These are phyloP conservation scores for Gossypium raimondii DNA, from an alignment of 345 rosid species.

Conservation along the genomic window DNA sequence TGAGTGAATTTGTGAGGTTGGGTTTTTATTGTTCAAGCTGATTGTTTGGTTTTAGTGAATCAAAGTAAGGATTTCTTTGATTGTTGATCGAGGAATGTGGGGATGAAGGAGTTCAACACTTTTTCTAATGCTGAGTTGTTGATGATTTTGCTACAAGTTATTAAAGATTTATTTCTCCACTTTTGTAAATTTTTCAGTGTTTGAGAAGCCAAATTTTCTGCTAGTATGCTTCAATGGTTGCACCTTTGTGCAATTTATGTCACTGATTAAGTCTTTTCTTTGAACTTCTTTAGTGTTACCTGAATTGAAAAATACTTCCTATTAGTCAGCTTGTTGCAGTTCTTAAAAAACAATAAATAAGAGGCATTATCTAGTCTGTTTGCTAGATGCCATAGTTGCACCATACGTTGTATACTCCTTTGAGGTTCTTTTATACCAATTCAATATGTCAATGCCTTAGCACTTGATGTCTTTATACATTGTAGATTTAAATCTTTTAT, in stretches of 20 bases:
- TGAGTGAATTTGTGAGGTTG: not conserved
- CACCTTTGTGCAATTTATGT: not conserved
- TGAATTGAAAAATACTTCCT: not conserved
- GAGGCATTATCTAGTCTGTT: not conserved
- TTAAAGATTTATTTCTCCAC: too few relatives aligned
- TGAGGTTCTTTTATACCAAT: slow-evolving; percentile 7
- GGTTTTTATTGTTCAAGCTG: not conserved
- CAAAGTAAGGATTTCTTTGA: not conserved
- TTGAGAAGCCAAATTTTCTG: not conserved
- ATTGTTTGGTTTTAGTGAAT: slow-evolving; percentile 7
- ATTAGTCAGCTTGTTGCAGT: not conserved
- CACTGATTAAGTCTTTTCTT: not conserved
- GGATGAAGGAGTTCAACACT: not conserved
- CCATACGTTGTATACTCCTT: not conserved
- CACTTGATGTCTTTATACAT: not conserved
- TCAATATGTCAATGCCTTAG: not conserved
- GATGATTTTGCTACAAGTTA: not conserved
- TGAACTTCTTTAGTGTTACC: not conserved
- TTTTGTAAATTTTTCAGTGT: not conserved
- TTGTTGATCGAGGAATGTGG: not conserved
- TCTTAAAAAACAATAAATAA: not conserved
- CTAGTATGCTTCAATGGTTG: not conserved
- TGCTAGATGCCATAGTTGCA: not conserved
- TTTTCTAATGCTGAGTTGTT: not conserved
- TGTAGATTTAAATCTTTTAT: not conserved